These are phyloP conservation scores for Emiliania huxleyi DNA, from an alignment of 78 protist genomes.

Conservation along the genomic window DNA sequence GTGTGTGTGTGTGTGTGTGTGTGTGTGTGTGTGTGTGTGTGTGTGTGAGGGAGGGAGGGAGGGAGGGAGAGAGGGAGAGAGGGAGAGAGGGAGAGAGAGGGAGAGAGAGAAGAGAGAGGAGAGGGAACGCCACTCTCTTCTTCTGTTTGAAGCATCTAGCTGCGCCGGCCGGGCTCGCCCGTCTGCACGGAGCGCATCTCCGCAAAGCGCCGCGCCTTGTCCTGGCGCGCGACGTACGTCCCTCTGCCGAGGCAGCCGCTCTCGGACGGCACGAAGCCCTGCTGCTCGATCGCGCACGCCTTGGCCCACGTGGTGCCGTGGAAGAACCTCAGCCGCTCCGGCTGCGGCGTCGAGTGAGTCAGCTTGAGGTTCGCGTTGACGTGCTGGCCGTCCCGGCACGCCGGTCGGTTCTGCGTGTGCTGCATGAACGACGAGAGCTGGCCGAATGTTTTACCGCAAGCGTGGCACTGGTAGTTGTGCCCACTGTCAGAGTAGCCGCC, in stretches of 20 bases:
- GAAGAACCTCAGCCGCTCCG: not conserved
- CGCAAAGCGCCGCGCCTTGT: not conserved
- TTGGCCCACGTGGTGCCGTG: constrained; percentile 22
- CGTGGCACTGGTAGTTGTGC: not conserved
- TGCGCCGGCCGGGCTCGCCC: not conserved
- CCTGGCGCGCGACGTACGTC: not conserved
- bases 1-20: too few species aligned
- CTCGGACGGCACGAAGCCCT: not conserved
- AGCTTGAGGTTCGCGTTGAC: not conserved
- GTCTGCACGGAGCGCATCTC: not conserved
- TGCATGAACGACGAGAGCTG: not conserved
- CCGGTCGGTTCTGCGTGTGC: not conserved
- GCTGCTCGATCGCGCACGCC: not conserved
- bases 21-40: too few species aligned
- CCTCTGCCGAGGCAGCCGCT: constrained; percentile 5
- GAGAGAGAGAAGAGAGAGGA: too few species aligned
- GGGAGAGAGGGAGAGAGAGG: too few species aligned
- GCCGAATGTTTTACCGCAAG: not conserved
- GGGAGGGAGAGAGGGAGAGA: too few species aligned
- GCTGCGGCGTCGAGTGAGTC: not conserved
- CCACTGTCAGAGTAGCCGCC: not conserved
- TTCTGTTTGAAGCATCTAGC: too few species aligned
- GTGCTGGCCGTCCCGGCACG: not conserved
- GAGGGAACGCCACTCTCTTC: too few species aligned
- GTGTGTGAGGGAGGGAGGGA: too few species aligned